These are phyloP conservation scores for Starmerella bombicola DNA, from an alignment of 805 yeast species.

Conservation along the genomic window DNA sequence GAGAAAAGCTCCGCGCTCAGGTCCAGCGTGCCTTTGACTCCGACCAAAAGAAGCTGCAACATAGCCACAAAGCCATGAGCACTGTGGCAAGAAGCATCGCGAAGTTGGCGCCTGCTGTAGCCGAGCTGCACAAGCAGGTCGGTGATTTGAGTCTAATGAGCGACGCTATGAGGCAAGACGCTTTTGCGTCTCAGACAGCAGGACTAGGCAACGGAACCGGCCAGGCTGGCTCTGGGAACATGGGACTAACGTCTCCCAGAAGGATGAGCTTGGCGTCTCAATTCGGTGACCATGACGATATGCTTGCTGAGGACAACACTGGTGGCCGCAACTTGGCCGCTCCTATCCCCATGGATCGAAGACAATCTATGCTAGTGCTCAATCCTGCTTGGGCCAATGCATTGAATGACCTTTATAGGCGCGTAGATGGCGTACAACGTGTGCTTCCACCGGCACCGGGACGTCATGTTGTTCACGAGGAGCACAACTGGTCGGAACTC, in stretches of 20 bases:
- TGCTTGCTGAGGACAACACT: neutral
- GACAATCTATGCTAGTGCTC: slow-evolving; percentile 57
- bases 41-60: slow-evolving; percentile 24
- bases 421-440: slow-evolving; percentile 86
- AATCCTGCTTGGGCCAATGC: slow-evolving; percentile 75
- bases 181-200: slow-evolving; percentile 31
- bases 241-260: slow-evolving; percentile 3
- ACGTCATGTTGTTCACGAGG: slow-evolving; percentile 65
- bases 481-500: slow-evolving; percentile 76
- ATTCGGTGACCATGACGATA: slow-evolving; percentile 4
- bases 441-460: slow-evolving; percentile 63
- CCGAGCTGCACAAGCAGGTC: slow-evolving; percentile 47
- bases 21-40: slow-evolving; percentile 15
- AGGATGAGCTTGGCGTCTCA: slow-evolving; percentile 1
- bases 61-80: slow-evolving; percentile 27
- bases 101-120: slow-evolving; percentile 52
- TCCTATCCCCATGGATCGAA: slow-evolving; percentile 32
- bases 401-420: slow-evolving; percentile 54
- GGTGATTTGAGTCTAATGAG: slow-evolving; percentile 49
- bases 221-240: slow-evolving; percentile 3
- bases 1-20: slow-evolving; percentile 17
- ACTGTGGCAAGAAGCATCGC: slow-evolving; percentile 39
- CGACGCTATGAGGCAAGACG: slow-evolving; percentile 47
- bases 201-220: slow-evolving; percentile 18
- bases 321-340: neutral